A percentile compares a stretch with the other conserved stretches of the same genome.
Conservation (phyloP, 352 stramenopile genomes). For the Globisporangium paddicum region DNA sequence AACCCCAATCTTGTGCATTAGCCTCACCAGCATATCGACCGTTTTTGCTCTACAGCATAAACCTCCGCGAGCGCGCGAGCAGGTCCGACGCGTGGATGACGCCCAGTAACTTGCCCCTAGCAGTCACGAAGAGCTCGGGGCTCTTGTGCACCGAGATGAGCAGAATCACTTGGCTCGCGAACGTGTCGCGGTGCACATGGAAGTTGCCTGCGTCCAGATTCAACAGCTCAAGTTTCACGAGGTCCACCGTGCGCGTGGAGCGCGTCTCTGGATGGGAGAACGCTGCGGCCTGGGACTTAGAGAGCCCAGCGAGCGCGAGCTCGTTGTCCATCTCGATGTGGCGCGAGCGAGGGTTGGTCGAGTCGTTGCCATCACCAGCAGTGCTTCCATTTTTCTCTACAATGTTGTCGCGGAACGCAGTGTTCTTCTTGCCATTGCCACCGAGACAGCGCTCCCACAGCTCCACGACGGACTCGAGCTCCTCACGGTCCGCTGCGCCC, state of each 20-base stretch:
- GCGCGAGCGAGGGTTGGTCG: slow-evolving; percentile 19
- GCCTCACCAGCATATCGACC: background rate
- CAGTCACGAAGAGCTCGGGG: slow-evolving; percentile 67
- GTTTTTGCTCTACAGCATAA: slow-evolving; percentile 36
- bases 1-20: background rate
- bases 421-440: slow-evolving; percentile 1
- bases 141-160: slow-evolving; percentile 79
- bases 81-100: slow-evolving; percentile 69
- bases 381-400: background rate
- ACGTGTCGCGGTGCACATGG: slow-evolving; percentile 63
- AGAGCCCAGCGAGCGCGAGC: slow-evolving; percentile 23
- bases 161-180: slow-evolving; percentile 68
- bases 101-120: slow-evolving; percentile 63
- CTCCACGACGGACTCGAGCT: slow-evolving; percentile 57
- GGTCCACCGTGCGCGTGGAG: slow-evolving; percentile 30
- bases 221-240: slow-evolving; percentile 55
- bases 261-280: slow-evolving; percentile 34
- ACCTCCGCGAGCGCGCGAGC: slow-evolving; percentile 51
- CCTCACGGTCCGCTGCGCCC: slow-evolving; percentile 49
- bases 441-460: slow-evolving; percentile 49
- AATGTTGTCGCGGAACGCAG: background rate
- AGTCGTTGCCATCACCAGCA: background rate
- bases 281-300: slow-evolving; percentile 19
- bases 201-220: slow-evolving; percentile 62
- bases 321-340: slow-evolving; percentile 14